These are phyloP conservation scores for Candida sonorensis DNA, from an alignment of 805 yeast genomes.

Conservation along the genomic window DNA sequence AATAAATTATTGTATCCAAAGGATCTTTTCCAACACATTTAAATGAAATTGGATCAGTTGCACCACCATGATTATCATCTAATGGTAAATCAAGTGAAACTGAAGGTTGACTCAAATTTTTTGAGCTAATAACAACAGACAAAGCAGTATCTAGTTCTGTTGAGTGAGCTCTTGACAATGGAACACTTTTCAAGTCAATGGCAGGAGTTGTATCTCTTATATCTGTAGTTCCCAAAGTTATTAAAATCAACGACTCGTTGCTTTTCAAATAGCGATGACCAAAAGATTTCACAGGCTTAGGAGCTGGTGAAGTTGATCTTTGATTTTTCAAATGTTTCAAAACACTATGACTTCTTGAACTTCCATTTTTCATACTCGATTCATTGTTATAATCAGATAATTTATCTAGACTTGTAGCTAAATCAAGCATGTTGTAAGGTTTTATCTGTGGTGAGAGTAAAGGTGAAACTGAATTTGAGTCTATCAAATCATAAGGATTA, in stretches of 20 bases:
- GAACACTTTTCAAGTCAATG: slow-evolving; percentile 65
- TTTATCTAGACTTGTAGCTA: slow-evolving; percentile 21
- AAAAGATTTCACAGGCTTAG: slow-evolving; percentile 68
- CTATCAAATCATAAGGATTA: slow-evolving; percentile 25
- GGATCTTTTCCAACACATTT: slow-evolving; percentile 45
- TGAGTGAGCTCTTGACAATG: slow-evolving; percentile 65
- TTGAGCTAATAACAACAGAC: slow-evolving; percentile 56
- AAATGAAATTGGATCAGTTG: slow-evolving; percentile 72
- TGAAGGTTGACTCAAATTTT: slow-evolving; percentile 41
- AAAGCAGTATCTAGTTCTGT: slow-evolving; percentile 87
- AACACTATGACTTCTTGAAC: slow-evolving; percentile 10
- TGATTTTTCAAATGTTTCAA: slow-evolving; percentile 16
- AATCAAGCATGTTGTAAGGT: slow-evolving; percentile 20
- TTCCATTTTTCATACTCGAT: slow-evolving; percentile 1
- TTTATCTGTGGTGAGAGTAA: slow-evolving; percentile 27
- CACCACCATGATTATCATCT: slow-evolving; percentile 64
- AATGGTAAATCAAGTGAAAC: slow-evolving; percentile 71
- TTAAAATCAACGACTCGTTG: slow-evolving; percentile 63
- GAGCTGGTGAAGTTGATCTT: slow-evolving; percentile 22
- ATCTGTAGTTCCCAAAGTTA: slow-evolving; percentile 85
- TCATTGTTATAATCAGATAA: slow-evolving; percentile 15
- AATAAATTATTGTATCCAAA: slow-evolving; percentile 52
- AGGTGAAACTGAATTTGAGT: slow-evolving; percentile 15
- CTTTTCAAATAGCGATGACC: slow-evolving; percentile 70
- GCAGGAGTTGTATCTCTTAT: slow-evolving; percentile 52